Conservation (phyloP, 768 basidiomycete genomes). For the Russula vinacea region DNA sequence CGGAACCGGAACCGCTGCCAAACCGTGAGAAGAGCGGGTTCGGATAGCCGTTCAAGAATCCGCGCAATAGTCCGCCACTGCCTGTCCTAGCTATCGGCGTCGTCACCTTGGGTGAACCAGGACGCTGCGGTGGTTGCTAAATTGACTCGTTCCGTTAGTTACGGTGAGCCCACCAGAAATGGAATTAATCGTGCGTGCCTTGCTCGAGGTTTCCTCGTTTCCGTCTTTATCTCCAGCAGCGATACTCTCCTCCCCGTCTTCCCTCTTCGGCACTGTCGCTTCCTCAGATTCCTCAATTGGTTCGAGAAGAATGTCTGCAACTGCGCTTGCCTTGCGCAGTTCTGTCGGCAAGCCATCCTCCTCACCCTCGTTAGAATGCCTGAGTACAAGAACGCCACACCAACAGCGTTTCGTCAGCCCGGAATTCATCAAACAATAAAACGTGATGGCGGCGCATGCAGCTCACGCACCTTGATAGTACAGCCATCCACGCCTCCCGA, state of each 20-base stretch:
- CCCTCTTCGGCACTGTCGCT: conserved; percentile 26
- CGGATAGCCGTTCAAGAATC: conserved; percentile 60
- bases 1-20: conserved; percentile 32
- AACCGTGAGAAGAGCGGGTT: conserved; percentile 58
- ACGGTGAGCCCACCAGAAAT: background rate
- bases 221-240: conserved; percentile 8
- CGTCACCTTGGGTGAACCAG: conserved; percentile 28
- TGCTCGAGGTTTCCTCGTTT: conserved; percentile 25
- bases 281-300: conserved; percentile 32
- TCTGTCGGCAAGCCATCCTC: conserved; percentile 57
- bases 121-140: conserved; percentile 30
- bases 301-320: conserved; percentile 59
- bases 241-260: conserved; percentile 27
- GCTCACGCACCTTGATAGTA: conserved; percentile 58
- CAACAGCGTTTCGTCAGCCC: conserved; percentile 8
- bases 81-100: conserved; percentile 34
- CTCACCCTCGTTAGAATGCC: conserved; percentile 51
- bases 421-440: conserved; percentile 16
- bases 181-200: conserved; percentile 12
- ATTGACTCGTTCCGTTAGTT: conserved; percentile 2
- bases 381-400: conserved; percentile 11
- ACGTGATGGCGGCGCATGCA: conserved; percentile 22
- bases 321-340: conserved; percentile 55
- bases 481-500: conserved; percentile 58
- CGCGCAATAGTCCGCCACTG: conserved; percentile 44